Percentiles rank a stretch among this genome's conserved stretches.
These are phyloP conservation scores for Talaromyces sp. DNA, from an alignment of 2,329 filamentous ascomycete genomes.

Conservation along the genomic window DNA sequence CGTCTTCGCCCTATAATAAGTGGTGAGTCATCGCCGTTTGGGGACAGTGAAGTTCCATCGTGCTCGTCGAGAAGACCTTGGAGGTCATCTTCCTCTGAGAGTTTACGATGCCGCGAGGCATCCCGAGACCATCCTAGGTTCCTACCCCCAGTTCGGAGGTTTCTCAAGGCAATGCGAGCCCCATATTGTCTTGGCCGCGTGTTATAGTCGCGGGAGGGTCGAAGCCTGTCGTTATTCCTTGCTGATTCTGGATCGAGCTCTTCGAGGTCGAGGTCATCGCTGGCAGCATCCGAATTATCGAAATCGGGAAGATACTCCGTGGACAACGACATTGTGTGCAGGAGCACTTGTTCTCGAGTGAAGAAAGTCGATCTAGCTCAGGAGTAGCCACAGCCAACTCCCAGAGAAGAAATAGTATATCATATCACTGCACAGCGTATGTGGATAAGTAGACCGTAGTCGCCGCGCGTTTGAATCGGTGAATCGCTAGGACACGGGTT, in stretches of 20 bases:
- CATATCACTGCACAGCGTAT: slow-evolving; percentile 19
- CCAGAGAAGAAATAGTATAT: slow-evolving; percentile 14
- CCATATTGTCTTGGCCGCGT: slow-evolving; percentile 24
- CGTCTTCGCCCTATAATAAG: slow-evolving; percentile 48
- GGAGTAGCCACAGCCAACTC: slow-evolving; percentile 17
- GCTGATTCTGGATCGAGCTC: slow-evolving; percentile 38
- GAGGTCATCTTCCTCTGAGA: slow-evolving; percentile 55
- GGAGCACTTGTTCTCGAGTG: background rate
- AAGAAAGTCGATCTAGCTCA: slow-evolving; percentile 9
- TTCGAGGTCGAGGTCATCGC: slow-evolving; percentile 41
- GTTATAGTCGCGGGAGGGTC: slow-evolving; percentile 24
- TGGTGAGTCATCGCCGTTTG: slow-evolving; percentile 67
- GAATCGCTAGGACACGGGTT: background rate
- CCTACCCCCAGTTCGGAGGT: slow-evolving; percentile 46
- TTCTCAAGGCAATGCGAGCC: slow-evolving; percentile 41
- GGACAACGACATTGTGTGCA: slow-evolving; percentile 29
- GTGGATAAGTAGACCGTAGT: background rate
- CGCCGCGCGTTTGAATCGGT: background rate
- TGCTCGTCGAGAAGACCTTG: slow-evolving; percentile 62
- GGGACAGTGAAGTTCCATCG: slow-evolving; percentile 47
- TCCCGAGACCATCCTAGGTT: slow-evolving; percentile 37
- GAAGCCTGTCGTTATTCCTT: slow-evolving; percentile 15
- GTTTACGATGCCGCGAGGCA: slow-evolving; percentile 31
- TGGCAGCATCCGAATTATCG: slow-evolving; percentile 25
- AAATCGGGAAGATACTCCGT: slow-evolving; percentile 31